Evolutionary conservation across 768 basidiomycete species (phyloP).

Genomic region (Pleurotus cornucopiae): DNA sequence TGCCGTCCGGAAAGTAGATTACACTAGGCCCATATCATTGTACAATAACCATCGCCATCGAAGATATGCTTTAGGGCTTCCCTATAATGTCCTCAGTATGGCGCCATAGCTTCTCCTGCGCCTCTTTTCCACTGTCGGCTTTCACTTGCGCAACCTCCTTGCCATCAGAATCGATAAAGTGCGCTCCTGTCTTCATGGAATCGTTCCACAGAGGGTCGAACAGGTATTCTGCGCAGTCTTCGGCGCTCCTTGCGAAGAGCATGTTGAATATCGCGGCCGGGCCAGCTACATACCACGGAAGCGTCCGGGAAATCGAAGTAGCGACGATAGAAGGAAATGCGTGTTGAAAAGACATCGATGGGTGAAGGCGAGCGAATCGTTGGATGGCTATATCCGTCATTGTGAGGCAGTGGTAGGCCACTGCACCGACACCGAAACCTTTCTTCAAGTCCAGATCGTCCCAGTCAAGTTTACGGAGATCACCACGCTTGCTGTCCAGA

Average conservation of each 20-base stretch:
- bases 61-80: too few relatives aligned
- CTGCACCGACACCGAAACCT: slow-evolving; percentile 29
- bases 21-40: too few relatives aligned
- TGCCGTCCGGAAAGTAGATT: too few relatives aligned
- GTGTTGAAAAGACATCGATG: slow-evolving; percentile 32
- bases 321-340: slow-evolving; percentile 27
- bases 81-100: background rate
- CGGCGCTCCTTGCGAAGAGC: slow-evolving; percentile 19
- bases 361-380: slow-evolving; percentile 27
- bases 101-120: background rate
- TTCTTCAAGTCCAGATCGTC: slow-evolving; percentile 52
- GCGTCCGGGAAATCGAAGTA: slow-evolving; percentile 19
- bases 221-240: slow-evolving; percentile 31
- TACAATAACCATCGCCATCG: too few relatives aligned
- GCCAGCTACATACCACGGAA: slow-evolving; percentile 20
- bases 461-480: slow-evolving; percentile 27
- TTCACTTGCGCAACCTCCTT: background rate
- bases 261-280: slow-evolving; percentile 16
- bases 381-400: slow-evolving; percentile 54
- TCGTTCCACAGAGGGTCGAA: slow-evolving; percentile 24
- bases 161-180: background rate
- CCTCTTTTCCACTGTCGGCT: background rate
- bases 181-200: background rate
- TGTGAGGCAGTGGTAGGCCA: slow-evolving; percentile 29
- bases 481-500: slow-evolving; percentile 28